Base-by-base conservation (phyloP, 2,329 filamentous ascomycete species). In the Scytalidium sp. region DNA sequence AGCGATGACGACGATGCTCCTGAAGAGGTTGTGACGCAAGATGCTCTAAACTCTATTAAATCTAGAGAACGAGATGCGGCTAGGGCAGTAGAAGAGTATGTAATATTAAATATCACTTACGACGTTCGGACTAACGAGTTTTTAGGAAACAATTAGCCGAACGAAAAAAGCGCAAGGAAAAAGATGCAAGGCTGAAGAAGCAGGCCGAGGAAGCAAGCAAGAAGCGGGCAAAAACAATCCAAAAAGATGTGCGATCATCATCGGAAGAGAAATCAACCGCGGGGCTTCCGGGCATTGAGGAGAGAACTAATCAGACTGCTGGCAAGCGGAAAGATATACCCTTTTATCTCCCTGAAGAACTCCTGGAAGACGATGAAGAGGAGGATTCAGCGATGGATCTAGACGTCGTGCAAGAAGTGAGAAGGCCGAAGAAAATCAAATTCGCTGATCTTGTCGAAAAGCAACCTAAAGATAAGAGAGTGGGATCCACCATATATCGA, bases 1-100 rank as follows among this genome's bases (percentile, higher is more conserved):
- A 56, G 48, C n/a, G 62, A 60, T 42, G 63, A 64, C 20, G 59
- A 65, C 45, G 63, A 64, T 50, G 61, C 61, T 10, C 63, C 63
- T 39, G 61, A 65, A 46, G 60, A 56, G 19, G 55, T 64, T 39
- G 57, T 53, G 13, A 54, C 50, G 8, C 48, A 62, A 43, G 56
- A 59, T 22, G 61, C 63, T 23, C 50, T 50, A 13, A 43, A 60
- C 20, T 49, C 45, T 20, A 50, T 54, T 19, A 56, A 54, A 29
- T 47, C 23, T 19, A 58, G 55, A 41, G 51, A 56, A 40, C 53
- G 49, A 10, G 56, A 60, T n/a, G 55, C 58, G n/a, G 53, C 55
- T n/a, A 62, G 55, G 32, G 62, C 58, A 19, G 49, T 60, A 9
- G 58, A 63, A 50, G 52, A 56, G 63, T 65, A 53, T 47, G 53